Evolutionary conservation across 352 stramenopile genomes (phyloP), one percentile per base, ranked within the genome.

Genomic region (Globisporangium mamillatum): DNA sequence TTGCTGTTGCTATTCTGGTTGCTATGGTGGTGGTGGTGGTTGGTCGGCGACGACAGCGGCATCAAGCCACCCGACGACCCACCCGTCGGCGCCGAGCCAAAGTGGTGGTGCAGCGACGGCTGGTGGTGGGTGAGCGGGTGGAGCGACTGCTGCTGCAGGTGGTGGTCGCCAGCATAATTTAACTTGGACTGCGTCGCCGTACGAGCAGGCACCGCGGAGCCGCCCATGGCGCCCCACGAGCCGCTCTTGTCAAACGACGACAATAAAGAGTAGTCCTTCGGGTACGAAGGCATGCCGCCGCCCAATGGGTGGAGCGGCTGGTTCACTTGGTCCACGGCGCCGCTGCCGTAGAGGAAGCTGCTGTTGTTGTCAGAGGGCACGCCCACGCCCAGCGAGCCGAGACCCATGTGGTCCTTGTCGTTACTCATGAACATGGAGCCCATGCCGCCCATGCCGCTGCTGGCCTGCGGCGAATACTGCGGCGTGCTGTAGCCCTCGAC

Each of bases 181-280:
- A 84, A 73, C 59, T 76, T 84, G 68, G 55, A 75, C 66, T 70
- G 66, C n/a, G 58, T 57, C 18, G 66, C 18, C 36, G 52, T 14
- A 14, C 70, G 60, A 14, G 66, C n/a, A 20, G 75, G 55, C 27
- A 60, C 55, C 27, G 55, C 27, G 55, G 55, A 5, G 38, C 55
- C 38, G n/a, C 60, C 76, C 78, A 78, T 84, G 52, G 60, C 46
- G 16, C 61, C 76, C 78, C 80, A 85, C 16, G 77, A 52, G 16
- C 44, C 81, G 53, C 71, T 84, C 71, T 89, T 89, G 72, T 87
- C 75, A 38, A 91, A 81, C 10, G 80, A 84, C 18, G 80, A 82
- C 63, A 90, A 56, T 54, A 90, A 73, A 64, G 83, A 89, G 67
- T 88, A 91, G 48, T 87, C 81, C 69, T 89, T 86, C 57, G 77